phyloP scores from a whole-genome alignment of 2,329 filamentous ascomycete genomes.

The Whalleya microplaca region DNA sequence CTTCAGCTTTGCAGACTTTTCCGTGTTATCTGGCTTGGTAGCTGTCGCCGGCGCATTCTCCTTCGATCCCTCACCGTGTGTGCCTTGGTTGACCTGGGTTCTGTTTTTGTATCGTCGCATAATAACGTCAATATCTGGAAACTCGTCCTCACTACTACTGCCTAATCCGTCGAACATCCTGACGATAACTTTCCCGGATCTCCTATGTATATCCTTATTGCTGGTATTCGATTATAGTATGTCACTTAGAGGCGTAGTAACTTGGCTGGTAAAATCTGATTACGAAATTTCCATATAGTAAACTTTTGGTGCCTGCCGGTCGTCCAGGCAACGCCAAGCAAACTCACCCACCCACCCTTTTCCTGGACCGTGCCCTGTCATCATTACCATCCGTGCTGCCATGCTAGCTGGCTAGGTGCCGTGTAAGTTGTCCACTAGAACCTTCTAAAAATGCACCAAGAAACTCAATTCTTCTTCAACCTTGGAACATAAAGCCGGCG shows the following conservation, averaged over 20 bases:
- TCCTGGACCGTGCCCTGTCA: not conserved
- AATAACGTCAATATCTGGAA: constrained; percentile 44
- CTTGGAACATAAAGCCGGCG: too few relatives aligned
- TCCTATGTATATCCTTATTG: not conserved
- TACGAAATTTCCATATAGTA: not conserved
- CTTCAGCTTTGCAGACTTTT: constrained; percentile 2
- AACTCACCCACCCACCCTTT: not conserved
- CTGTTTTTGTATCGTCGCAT: constrained; percentile 28
- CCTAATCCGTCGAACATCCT: constrained; percentile 25
- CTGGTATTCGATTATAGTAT: not conserved
- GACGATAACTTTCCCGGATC: constrained; percentile 4
- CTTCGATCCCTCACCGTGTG: constrained; percentile 3
- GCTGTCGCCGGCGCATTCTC: constrained; percentile 2
- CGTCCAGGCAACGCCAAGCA: not conserved
- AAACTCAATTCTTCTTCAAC: too few relatives aligned
- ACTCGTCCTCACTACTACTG: constrained; percentile 46
- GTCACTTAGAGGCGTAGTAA: not conserved
- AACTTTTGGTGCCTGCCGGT: not conserved
- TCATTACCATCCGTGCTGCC: not conserved
- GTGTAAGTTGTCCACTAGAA: not conserved
- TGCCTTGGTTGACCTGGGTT: constrained; percentile 2
- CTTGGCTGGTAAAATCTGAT: not conserved
- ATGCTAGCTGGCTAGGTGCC: not conserved
- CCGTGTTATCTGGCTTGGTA: not conserved
- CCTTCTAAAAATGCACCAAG: not conserved